Evolutionary conservation across 495 filamentous ascomycete species (phyloP), one percentile per base, ranked within the genome.

Genomic region (Talaromyces adpressus): DNA sequence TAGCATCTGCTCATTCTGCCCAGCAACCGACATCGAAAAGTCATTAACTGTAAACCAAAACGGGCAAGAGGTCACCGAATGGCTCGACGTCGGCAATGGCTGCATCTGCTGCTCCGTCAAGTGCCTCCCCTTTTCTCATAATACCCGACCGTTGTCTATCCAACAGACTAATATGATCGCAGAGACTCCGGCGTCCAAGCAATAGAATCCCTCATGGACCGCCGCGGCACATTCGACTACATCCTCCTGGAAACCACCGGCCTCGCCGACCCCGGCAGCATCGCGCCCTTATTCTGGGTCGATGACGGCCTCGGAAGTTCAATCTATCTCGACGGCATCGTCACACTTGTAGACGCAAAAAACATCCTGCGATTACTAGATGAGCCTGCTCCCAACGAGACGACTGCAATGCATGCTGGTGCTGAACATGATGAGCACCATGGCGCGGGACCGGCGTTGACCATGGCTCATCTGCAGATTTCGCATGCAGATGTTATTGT

Each of bases 21-120:
- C 64, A 96, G 92, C 92, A 64, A 81, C 89, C 69, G 93, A 97
- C 71, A 96, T 98, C 67, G 93, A 98, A 70, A 96, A 96, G 71
- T 89, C 91, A 49, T 79, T 98, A 63, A 97, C 92, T 6, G 83
- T 97, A 66, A 92, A 89, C 70, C 85, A 92, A 72, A 89, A 86
- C 66, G 92, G 90, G 58, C 85, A 93, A 65, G 84, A 93, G 73
- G 90, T 93, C 2, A 89, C 94, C 68, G 92, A 97, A 77, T 97
- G 93, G 93, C 85, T 98, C 56, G 91, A 96, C 66, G 86, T 98
- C 57, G 91, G 89, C 52, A 98, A 98, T 69, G 94, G 94, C 63
- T 98, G 94, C 78, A 93, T 98, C 68, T 98, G 94, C 78, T 98
- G 94, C 76, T 96, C 93, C 23, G 93, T 98, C 68, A 98, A 96